Conservation (phyloP, 2,329 filamentous ascomycete genomes). For the Aplosporella prunicola region DNA sequence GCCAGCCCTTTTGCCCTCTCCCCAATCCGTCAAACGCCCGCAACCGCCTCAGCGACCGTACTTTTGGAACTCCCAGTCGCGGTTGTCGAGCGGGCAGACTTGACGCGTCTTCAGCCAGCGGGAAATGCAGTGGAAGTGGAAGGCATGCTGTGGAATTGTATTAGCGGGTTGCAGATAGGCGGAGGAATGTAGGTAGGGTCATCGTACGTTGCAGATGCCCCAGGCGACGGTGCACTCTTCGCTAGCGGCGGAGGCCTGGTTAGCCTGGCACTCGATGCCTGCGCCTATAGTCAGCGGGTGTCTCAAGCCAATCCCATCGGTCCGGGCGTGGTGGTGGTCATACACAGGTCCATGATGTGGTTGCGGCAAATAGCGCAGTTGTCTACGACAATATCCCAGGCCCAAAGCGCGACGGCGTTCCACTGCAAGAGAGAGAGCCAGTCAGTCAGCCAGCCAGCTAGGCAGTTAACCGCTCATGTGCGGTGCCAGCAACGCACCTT, state of each 20-base stretch:
- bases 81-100: conserved; percentile 93
- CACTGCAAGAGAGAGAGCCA: no score
- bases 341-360: conserved; percentile 99
- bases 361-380: conserved; percentile 99
- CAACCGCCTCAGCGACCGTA: conserved; percentile 58
- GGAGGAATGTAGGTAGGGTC: conserved; percentile 28
- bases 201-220: conserved; percentile 94
- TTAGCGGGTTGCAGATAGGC: no score
- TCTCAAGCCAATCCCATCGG: background rate
- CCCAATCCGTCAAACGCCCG: background rate
- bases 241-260: conserved; percentile 92
- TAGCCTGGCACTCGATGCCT: conserved; percentile 98
- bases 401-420: conserved; percentile 97
- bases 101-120: conserved; percentile 99
- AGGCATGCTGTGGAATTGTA: conserved; percentile 65
- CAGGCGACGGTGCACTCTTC: conserved; percentile 98
- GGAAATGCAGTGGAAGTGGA: conserved; percentile 99
- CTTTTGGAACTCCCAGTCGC: conserved; percentile 99
- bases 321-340: conserved; percentile 24
- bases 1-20: background rate
- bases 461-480: conserved; percentile 15
- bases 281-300: conserved; percentile 11
- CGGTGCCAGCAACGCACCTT: conserved; percentile 54
- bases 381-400: conserved; percentile 98
- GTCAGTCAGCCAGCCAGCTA: no score